Base-by-base conservation (phyloP, 768 basidiomycete species). In the Naematelia aurantialba region DNA sequence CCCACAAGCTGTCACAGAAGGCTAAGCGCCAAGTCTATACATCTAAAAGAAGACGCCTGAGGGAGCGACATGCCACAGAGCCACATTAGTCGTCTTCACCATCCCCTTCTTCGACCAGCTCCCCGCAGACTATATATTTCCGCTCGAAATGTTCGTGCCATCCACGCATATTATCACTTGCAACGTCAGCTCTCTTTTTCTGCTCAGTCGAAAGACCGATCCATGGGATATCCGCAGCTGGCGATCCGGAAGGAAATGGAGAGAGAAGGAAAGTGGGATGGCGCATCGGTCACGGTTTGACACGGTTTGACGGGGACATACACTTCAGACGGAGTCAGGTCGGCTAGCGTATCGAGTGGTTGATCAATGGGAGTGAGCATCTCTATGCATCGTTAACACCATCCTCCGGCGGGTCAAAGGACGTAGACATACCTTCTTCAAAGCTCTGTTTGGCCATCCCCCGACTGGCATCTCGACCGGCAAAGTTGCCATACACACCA, bases 371-470 rank as follows among this genome's bases (percentile, higher is more conserved):
- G 85, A 0, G 90, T 92, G 59, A 97, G 82, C 89, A 96, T 94
- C 50, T 91, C 93, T 88, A 30, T 19, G 19, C 11, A 19, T 14
- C 11, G 45, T 61, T 29, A 60, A 58, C 50, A 27, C 29, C 21
- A 30, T 13, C 5, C 2, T 45, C 1, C 12, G 21, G 17, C 21
- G 3, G 47, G 11, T 31, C 25, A 19, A 24, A 52, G n/a, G 48
- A 49, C 14, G 24, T n/a, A n/a, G 55, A 10, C 87, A 53, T 69
- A 90, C 92, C 90, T n/a, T 80, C 27, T 52, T 93, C 93, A 65
- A 96, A 97, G 2, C 91, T 94, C 79, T 97, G 93, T 78, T 93
- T 96, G 5, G 94, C 94, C 89, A 98, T 93, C 3, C 94, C 93
- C 34, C 93, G 81, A 14, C 90, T 93, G 1, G 94, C 94, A 78